phyloP scores from a whole-genome alignment of 2,329 filamentous ascomycete species.

The Scortechinia acanthostroma region DNA sequence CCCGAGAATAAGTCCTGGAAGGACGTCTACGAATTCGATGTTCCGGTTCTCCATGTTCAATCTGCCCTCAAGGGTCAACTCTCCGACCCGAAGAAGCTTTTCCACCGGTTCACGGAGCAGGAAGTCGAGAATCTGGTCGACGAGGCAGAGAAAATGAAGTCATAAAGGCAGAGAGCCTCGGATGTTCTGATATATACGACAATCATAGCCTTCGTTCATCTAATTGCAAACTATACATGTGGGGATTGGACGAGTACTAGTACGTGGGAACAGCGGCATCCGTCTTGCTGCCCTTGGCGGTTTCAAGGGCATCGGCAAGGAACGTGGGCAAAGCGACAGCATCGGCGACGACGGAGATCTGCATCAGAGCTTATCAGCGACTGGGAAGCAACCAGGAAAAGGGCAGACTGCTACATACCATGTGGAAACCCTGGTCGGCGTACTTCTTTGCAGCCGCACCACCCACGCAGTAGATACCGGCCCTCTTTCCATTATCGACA shows the following conservation, averaged over 20 bases:
- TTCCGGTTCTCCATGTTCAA: conserved; percentile 44
- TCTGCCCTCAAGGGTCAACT: background rate
- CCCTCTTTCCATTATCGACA: background rate
- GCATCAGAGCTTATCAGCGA: background rate
- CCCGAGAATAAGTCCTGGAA: conserved; percentile 58
- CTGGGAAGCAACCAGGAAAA: background rate
- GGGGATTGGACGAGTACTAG: no score
- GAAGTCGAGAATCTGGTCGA: background rate
- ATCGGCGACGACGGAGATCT: conserved; percentile 1
- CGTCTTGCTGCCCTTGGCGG: no score
- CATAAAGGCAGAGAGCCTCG: background rate
- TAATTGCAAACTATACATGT: no score
- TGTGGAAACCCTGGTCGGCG: conserved; percentile 24
- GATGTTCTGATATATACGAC: no score
- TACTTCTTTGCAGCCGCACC: conserved; percentile 18
- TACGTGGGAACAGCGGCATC: no score
- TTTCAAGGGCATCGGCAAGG: background rate
- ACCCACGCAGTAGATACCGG: background rate
- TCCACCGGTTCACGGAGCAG: background rate
- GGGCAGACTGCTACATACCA: conserved; percentile 20
- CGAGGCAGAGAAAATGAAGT: conserved; percentile 2
- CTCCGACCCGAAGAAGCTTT: background rate
- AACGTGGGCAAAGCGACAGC: background rate
- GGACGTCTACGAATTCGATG: conserved; percentile 73
- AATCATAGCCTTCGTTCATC: no score